These are phyloP conservation scores for Purshia tridentata DNA, from an alignment of 306 rosid species.

Conservation along the genomic window DNA sequence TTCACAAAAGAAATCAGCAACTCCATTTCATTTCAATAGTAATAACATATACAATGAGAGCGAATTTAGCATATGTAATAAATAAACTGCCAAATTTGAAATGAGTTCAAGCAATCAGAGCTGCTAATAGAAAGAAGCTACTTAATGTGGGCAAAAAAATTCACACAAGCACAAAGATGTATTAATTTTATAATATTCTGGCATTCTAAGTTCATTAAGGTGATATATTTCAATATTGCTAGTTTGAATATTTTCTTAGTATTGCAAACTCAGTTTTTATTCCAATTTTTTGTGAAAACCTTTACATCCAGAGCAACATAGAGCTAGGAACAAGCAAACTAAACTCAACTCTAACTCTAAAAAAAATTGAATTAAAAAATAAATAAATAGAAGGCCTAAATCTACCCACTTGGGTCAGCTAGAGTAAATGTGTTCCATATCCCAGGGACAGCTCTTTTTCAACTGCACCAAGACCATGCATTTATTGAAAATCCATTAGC, in stretches of 20 bases:
- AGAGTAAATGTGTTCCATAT: neutral
- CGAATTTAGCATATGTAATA: neutral
- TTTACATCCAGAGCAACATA: neutral
- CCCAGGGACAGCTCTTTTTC: neutral
- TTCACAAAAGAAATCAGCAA: conserved; percentile 8
- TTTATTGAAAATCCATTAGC: neutral
- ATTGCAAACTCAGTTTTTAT: neutral
- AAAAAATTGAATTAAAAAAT: neutral
- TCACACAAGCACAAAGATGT: neutral
- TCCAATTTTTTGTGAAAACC: neutral
- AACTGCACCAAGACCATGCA: conserved; percentile 3
- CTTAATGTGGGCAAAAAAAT: neutral
- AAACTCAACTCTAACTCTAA: conserved; percentile 7
- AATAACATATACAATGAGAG: neutral
- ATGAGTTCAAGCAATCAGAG: neutral
- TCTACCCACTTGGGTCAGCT: conserved; percentile 5
- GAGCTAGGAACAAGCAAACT: conserved; percentile 6
- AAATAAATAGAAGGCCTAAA: neutral
- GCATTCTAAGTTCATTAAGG: neutral
- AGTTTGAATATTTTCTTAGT: neutral
- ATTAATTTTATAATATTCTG: neutral
- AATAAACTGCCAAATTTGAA: neutral
- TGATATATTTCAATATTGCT: neutral
- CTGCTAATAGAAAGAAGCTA: neutral
- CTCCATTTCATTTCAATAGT: conserved; percentile 2